These are phyloP conservation scores for Starmera amethionina DNA, from an alignment of 805 yeast species.

Conservation along the genomic window DNA sequence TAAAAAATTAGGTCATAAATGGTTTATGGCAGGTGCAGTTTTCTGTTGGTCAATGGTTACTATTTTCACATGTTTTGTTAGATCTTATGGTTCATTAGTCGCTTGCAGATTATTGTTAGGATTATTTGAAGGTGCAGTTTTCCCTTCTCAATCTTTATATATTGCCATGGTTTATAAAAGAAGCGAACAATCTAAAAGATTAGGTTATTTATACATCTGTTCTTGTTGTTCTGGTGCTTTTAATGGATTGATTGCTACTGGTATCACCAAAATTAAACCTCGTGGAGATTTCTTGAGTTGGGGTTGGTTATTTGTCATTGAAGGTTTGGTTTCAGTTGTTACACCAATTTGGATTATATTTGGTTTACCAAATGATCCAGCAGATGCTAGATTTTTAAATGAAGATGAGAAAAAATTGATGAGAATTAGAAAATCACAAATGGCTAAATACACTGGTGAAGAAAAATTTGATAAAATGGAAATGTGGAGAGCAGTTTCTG, in stretches of 20 bases:
- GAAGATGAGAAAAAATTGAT: conserved; percentile 20
- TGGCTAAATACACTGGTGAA: conserved; percentile 19
- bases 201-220: conserved; percentile 30
- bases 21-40: conserved; percentile 16
- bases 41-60: conserved; percentile 24
- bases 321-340: conserved; percentile 33
- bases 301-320: conserved; percentile 33
- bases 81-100: conserved; percentile 24
- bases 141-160: conserved; percentile 27
- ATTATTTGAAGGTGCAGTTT: conserved; percentile 31
- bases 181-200: conserved; percentile 26
- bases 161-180: conserved; percentile 27
- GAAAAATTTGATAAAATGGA: conserved; percentile 22
- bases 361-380: conserved; percentile 34
- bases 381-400: conserved; percentile 31
- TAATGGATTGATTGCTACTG: conserved; percentile 32
- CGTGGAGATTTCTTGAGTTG: conserved; percentile 30
- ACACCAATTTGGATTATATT: conserved; percentile 25
- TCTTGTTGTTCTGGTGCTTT: conserved; percentile 36
- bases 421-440: conserved; percentile 18
- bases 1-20: conserved; percentile 12
- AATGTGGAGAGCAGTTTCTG: conserved; percentile 22
- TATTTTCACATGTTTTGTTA: conserved; percentile 22
- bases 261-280: conserved; percentile 23
- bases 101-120: conserved; percentile 33